Evolutionary conservation across 116 monocot species (phyloP).

Genomic region (Papilionanthe hybrid): DNA sequence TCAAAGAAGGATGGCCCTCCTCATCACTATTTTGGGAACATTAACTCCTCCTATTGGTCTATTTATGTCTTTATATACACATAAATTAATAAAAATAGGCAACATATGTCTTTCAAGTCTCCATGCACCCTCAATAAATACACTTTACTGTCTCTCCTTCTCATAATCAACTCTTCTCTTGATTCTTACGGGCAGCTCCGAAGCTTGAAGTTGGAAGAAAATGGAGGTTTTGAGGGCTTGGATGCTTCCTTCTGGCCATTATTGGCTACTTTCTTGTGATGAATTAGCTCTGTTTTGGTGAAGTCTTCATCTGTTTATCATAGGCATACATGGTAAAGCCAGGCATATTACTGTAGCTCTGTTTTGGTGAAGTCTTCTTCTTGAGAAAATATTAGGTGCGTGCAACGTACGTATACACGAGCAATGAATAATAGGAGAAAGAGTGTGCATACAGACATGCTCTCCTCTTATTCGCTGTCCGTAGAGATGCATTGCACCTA

Average conservation of each 20-base stretch:
- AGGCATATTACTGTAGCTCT: neutral
- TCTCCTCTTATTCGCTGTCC: no score
- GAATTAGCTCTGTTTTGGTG: neutral
- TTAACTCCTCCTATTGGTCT: neutral
- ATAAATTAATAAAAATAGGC: neutral
- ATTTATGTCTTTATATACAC: neutral
- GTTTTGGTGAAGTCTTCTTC: neutral
- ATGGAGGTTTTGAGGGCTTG: neutral
- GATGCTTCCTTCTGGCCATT: neutral
- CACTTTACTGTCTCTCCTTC: neutral
- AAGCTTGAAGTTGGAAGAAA: neutral
- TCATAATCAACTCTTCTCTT: neutral
- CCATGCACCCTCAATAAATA: neutral
- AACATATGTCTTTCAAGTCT: neutral
- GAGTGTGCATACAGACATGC: no score
- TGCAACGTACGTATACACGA: no score
- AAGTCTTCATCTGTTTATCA: neutral
- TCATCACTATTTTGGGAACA: constrained; percentile 1
- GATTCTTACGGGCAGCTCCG: neutral
- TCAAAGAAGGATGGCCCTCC: neutral
- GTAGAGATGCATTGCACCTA: no score
- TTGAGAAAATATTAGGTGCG: neutral
- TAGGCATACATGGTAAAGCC: constrained; percentile 13
- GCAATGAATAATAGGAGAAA: no score
- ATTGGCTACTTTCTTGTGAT: neutral